Percentiles rank a stretch among this genome's conserved stretches.
Evolutionary conservation across 768 basidiomycete genomes (phyloP).

Genomic region (Rhodotorula paludigena): DNA sequence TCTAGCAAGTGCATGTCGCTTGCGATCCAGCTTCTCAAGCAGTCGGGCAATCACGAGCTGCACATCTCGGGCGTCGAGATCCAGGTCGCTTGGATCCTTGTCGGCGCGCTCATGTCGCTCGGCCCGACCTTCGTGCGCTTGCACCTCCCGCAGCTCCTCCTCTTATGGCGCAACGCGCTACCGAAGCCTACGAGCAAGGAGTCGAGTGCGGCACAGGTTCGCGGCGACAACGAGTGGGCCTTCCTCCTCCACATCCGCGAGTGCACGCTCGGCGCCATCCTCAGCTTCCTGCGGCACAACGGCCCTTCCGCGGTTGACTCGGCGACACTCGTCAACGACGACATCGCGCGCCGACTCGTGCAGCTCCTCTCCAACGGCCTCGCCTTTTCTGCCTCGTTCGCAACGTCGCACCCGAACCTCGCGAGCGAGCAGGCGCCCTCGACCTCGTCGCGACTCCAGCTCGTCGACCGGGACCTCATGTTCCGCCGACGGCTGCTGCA

Average conservation of each 20-base stretch:
- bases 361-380: constrained; percentile 82
- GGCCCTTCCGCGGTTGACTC: too few relatives aligned
- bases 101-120: constrained; percentile 82
- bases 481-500: constrained; percentile 80
- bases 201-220: constrained; percentile 55
- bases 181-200: constrained; percentile 94
- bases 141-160: constrained; percentile 86
- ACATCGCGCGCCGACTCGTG: constrained; percentile 81
- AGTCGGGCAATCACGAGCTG: constrained; percentile 84
- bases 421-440: constrained; percentile 49
- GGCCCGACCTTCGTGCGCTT: constrained; percentile 90
- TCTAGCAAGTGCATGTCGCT: constrained; percentile 70
- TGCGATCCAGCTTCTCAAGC: constrained; percentile 81
- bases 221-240: constrained; percentile 74
- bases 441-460: constrained; percentile 49
- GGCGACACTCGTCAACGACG: constrained; percentile 66
- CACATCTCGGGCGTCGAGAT: constrained; percentile 75
- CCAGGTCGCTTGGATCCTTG: constrained; percentile 88
- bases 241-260: constrained; percentile 88
- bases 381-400: constrained; percentile 79
- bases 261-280: constrained; percentile 78
- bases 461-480: constrained; percentile 74
- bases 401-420: constrained; percentile 65
- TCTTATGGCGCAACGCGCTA: constrained; percentile 93
- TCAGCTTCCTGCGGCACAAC: constrained; percentile 82